Evolutionary conservation across 257 asterid species (phyloP).

Genomic region (Avicennia marina): DNA sequence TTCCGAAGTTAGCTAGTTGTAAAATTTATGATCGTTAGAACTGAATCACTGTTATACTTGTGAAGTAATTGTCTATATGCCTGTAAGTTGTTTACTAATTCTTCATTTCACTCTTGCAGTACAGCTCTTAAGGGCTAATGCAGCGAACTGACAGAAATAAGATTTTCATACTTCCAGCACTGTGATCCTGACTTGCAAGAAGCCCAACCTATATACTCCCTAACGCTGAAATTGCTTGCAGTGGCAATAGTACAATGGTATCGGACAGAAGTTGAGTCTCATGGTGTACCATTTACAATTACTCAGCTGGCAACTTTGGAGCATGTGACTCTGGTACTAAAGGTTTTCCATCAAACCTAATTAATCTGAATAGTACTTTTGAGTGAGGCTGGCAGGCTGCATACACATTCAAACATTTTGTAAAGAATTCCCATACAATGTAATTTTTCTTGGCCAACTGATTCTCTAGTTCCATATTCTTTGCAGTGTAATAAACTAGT

Average conservation of each 20-base stretch:
- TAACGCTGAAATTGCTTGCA: too few relatives aligned
- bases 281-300: slow-evolving; percentile 1
- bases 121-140: slow-evolving; percentile 11
- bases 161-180: slow-evolving; percentile 1
- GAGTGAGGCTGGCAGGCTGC: slow-evolving; percentile 8
- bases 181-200: slow-evolving; percentile 11
- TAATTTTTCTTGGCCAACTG: slow-evolving; percentile 1
- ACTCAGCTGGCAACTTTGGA: not conserved
- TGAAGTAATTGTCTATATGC: not conserved
- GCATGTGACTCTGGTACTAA: not conserved
- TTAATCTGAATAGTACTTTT: slow-evolving; percentile 1
- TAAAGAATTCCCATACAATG: not conserved
- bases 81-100: not conserved
- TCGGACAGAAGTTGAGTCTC: slow-evolving; percentile 4
- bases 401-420: slow-evolving; percentile 1
- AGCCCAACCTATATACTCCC: slow-evolving; percentile 3
- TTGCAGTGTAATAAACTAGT: not conserved
- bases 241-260: not conserved
- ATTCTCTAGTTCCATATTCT: not conserved
- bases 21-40: not conserved
- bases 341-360: not conserved
- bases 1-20: not conserved
- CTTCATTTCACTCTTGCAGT: slow-evolving; percentile 6
- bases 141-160: slow-evolving; percentile 7
- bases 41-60: not conserved